phyloP scores from a whole-genome alignment of 371 early-diverging fungal genomes.

The Mortierella sp. region DNA sequence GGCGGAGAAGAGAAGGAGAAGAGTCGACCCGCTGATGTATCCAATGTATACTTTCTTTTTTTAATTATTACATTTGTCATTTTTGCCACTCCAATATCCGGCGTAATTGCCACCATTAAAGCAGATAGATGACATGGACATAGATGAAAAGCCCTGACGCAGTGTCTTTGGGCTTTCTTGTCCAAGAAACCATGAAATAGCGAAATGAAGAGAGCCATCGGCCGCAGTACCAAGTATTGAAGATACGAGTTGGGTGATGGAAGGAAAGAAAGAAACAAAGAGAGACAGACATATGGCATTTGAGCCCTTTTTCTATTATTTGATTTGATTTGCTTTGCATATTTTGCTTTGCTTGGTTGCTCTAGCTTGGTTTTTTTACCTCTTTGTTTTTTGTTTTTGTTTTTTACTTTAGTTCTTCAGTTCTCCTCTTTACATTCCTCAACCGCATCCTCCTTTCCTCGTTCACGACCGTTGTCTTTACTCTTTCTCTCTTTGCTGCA shows the following conservation, averaged over 20 bases:
- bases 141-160: background rate
- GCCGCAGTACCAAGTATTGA: background rate
- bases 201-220: background rate
- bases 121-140: background rate
- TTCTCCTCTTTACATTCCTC: background rate
- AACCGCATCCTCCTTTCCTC: background rate
- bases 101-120: background rate
- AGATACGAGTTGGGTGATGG: too few species aligned
- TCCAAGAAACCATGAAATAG: conserved; percentile 2
- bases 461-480: background rate
- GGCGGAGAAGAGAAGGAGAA: background rate
- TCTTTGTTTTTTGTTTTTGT: background rate
- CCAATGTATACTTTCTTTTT: background rate
- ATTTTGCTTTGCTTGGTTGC: background rate
- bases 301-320: background rate
- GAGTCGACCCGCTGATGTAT: too few species aligned
- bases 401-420: background rate
- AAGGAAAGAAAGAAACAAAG: background rate
- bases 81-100: background rate
- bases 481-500: background rate
- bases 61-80: background rate
- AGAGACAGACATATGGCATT: background rate
- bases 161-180: background rate
- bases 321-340: background rate
- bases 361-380: background rate